Conservation (phyloP, 305 asterid genomes). For the Solanum hybrid region DNA sequence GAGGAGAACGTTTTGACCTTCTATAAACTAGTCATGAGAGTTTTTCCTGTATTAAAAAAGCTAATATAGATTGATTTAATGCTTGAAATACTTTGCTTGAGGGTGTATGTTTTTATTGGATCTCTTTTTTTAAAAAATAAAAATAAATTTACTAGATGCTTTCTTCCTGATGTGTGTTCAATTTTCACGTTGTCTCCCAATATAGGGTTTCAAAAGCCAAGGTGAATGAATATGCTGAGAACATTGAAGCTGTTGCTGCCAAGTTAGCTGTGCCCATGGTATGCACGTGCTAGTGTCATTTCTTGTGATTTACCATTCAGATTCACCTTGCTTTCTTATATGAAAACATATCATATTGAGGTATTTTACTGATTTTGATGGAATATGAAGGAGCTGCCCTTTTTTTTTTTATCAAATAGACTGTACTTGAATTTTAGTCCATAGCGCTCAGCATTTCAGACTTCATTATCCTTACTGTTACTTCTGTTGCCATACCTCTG, state of each 20-base stretch:
- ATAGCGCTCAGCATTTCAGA: neutral
- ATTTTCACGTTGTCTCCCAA: too few relatives aligned
- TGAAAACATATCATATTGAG: neutral
- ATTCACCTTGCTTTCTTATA: neutral
- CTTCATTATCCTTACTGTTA: neutral
- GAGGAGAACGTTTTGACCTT: neutral
- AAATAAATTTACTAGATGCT: too few relatives aligned
- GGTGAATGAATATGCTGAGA: too few relatives aligned
- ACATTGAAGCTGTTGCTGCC: slow-evolving; percentile 8
- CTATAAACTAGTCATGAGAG: neutral
- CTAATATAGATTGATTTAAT: neutral
- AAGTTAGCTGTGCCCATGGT: slow-evolving; percentile 52
- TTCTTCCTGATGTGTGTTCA: too few relatives aligned
- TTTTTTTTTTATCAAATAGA: neutral
- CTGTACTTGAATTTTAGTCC: neutral
- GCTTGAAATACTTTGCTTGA: neutral
- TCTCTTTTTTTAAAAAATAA: too few relatives aligned
- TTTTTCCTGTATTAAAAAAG: neutral
- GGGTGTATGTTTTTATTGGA: too few relatives aligned
- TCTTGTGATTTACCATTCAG: neutral
- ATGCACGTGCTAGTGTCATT: neutral
- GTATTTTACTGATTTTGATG: neutral
- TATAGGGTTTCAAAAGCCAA: too few relatives aligned
- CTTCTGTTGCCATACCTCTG: neutral
- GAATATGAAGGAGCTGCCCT: neutral